Evolutionary conservation across 352 stramenopile species (phyloP), one percentile per base, ranked within the genome.

Genomic region (Pythium insidiosum): DNA sequence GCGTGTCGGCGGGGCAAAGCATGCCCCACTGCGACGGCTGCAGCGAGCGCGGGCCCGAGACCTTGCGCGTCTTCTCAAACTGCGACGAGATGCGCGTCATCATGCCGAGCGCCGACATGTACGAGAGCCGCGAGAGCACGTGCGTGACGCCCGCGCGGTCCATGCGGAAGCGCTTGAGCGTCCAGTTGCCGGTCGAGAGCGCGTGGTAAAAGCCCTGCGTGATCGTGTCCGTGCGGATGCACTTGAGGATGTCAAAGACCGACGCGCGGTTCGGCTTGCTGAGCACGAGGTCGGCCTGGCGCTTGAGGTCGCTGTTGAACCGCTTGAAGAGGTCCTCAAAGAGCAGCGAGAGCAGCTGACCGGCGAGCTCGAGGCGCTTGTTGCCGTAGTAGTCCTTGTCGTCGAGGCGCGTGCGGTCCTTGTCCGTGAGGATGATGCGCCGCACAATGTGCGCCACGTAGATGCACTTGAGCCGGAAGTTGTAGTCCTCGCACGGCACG

Each of bases 311-410:
- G 47, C 83, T 94, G 68, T 99, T 99, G 68, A 99, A 99, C 21
- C 96, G 81, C 73, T 98, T 98, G 69, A 98, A 98, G 13, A 97
- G 43, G 73, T 99, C 96, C 66, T 99, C 97, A 75, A 99, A 99
- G 12, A 99, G 73, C 31, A 99, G 66, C 23, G 89, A 97, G 15
- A 99, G 76, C 37, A 99, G 66, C 69, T 98, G 96, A 20, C 97
- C 97, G 9, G 96, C 96, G 19, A 99, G 75, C 61, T 99, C 97
- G n/a, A 99, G 66, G 41, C 97, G 84, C 69, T 99, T 99, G 71
- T 99, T 99, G 19, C 96, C 97, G 57, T 99, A 99, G 69, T 99
- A 99, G 69, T 99, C 97, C 66, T 99, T 99, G 68, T 99, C 96
- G 61, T 98, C 96, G 39, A 99, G 67, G 6, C 74, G 77, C 47